phyloP scores from a whole-genome alignment of 345 rosid species.

The Eucalyptus curtisii region DNA sequence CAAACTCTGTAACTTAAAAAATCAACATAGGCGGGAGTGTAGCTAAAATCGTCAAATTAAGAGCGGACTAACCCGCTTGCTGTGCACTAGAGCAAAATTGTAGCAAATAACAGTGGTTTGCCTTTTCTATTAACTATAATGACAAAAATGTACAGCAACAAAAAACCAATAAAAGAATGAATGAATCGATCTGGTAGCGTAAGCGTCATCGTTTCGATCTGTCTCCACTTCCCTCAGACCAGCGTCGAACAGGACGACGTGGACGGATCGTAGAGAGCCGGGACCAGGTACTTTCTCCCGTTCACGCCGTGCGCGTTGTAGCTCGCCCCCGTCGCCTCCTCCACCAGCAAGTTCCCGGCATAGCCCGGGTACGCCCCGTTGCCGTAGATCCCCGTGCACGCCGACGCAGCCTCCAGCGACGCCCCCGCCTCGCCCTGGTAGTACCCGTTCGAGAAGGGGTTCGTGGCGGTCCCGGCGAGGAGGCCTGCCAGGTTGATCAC shows the following conservation, averaged over 20 bases:
- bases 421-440: constrained; percentile 61
- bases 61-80: not conserved
- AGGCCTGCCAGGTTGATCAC: constrained; percentile 62
- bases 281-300: constrained; percentile 64
- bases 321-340: constrained; percentile 55
- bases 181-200: not conserved
- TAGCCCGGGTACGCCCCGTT: constrained; percentile 88
- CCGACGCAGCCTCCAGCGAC: constrained; percentile 68
- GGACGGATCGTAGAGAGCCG: constrained; percentile 59
- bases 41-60: not conserved
- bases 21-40: too few relatives aligned
- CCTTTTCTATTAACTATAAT: not conserved
- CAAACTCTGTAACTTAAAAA: too few relatives aligned
- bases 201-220: not conserved
- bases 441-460: constrained; percentile 69
- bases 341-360: constrained; percentile 52
- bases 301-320: constrained; percentile 52
- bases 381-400: constrained; percentile 61
- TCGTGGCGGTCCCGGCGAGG: constrained; percentile 71
- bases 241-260: constrained; percentile 53
- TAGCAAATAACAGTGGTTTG: not conserved
- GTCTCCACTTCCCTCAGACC: not conserved
- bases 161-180: not conserved
- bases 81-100: not conserved
- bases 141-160: not conserved